Percentiles rank a stretch among this genome's conserved stretches.
phyloP scores from a whole-genome alignment of 2,329 filamentous ascomycete genomes.

The Diplodia scrobiculata region DNA sequence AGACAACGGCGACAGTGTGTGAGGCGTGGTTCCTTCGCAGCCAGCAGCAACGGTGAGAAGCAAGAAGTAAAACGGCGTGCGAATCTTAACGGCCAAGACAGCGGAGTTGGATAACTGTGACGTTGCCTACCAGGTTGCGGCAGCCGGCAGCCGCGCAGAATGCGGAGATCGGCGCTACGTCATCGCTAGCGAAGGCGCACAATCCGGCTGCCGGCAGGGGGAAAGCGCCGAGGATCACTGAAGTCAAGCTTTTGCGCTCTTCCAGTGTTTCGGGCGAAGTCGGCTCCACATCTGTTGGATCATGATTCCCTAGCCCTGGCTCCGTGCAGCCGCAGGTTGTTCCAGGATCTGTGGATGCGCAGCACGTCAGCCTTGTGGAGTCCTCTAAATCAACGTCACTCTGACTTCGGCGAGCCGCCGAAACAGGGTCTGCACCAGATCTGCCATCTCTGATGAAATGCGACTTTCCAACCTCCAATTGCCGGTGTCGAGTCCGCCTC shows the following conservation, averaged over 20 bases:
- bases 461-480: not conserved
- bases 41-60: not conserved
- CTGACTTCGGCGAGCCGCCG: slow-evolving; percentile 1
- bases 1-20: slow-evolving; percentile 31
- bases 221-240: slow-evolving; percentile 5
- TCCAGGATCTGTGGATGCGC: slow-evolving; percentile 7
- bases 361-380: slow-evolving; percentile 21
- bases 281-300: slow-evolving; percentile 14
- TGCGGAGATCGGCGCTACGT: slow-evolving; percentile 11
- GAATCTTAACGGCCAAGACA: not conserved
- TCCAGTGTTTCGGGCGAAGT: not conserved
- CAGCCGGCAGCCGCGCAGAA: not conserved
- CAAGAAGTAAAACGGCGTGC: not conserved
- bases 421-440: slow-evolving; percentile 7
- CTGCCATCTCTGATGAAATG: not conserved
- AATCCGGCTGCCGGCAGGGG: slow-evolving; percentile 2
- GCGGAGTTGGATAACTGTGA: slow-evolving; percentile 3
- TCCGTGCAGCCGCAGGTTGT: not conserved
- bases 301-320: not conserved
- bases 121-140: not conserved
- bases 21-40: not conserved
- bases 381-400: slow-evolving; percentile 16
- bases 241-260: slow-evolving; percentile 20
- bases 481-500: not conserved
- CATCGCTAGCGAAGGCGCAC: not conserved